phyloP scores from a whole-genome alignment of 208 protist species.

The Crithidia fasciculata region DNA sequence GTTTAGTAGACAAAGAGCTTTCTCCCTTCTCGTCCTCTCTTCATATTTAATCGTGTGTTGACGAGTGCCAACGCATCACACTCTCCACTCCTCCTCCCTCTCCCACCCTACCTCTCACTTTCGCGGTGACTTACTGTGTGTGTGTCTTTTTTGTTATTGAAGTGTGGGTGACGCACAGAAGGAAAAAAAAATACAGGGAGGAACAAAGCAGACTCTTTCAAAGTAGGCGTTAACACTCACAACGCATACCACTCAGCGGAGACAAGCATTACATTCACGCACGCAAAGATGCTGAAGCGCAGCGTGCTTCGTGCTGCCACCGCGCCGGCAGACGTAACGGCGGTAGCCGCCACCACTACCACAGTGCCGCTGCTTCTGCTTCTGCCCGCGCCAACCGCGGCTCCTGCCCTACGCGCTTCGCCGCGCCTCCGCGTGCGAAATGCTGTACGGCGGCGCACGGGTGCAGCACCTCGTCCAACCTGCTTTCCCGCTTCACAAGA shows the following conservation, averaged over 20 bases:
- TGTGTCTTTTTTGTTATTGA: too few species aligned
- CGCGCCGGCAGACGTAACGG: background rate
- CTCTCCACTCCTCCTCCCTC: background rate
- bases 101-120: too few species aligned
- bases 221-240: too few species aligned
- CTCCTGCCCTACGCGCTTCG: conserved; percentile 80
- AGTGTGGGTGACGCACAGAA: too few species aligned
- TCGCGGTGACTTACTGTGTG: too few species aligned
- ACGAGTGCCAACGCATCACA: background rate
- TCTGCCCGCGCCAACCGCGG: conserved; percentile 10
- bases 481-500: conserved; percentile 56
- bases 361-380: background rate
- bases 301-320: background rate
- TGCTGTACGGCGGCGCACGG: conserved; percentile 84
- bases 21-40: too few species aligned
- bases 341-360: background rate
- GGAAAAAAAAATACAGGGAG: too few species aligned
- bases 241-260: too few species aligned
- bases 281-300: conserved; percentile 17
- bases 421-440: conserved; percentile 62
- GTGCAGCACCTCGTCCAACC: conserved; percentile 55
- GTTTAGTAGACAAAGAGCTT: too few species aligned
- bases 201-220: too few species aligned
- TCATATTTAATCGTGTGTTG: too few species aligned
- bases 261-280: background rate